Evolutionary conservation across 2,329 filamentous ascomycete genomes (phyloP).

Genomic region (Pezicula radicicola): DNA sequence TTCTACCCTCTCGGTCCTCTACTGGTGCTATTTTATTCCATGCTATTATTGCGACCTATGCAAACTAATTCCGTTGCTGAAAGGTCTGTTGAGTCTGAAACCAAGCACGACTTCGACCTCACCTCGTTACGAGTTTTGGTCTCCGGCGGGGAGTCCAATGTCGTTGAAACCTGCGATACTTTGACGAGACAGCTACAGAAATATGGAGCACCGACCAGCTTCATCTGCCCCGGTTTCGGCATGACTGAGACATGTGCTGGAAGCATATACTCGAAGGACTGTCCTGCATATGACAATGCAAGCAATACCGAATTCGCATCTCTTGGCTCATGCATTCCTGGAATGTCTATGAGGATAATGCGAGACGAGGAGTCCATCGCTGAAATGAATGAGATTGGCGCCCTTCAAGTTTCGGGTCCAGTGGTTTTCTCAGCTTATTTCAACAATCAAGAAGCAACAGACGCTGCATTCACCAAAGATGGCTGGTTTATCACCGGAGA

Average conservation of each 20-base stretch:
- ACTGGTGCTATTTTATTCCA: too few species aligned
- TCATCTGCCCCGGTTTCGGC: slow-evolving; percentile 41
- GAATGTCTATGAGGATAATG: slow-evolving; percentile 36
- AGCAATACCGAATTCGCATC: slow-evolving; percentile 29
- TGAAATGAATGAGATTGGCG: slow-evolving; percentile 28
- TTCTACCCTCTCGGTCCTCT: too few species aligned
- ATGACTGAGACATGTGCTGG: slow-evolving; percentile 54
- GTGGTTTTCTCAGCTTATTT: slow-evolving; percentile 56
- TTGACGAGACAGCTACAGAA: slow-evolving; percentile 25
- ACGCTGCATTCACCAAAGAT: slow-evolving; percentile 49
- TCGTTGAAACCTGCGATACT: slow-evolving; percentile 28
- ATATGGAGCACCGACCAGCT: slow-evolving; percentile 29
- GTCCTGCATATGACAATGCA: slow-evolving; percentile 36
- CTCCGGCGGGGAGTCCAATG: slow-evolving; percentile 46
- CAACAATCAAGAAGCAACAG: slow-evolving; percentile 45
- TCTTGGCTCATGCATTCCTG: slow-evolving; percentile 35
- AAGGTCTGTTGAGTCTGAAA: background rate
- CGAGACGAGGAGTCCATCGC: slow-evolving; percentile 6
- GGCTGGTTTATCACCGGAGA: slow-evolving; percentile 43
- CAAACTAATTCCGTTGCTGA: too few species aligned
- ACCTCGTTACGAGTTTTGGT: slow-evolving; percentile 28
- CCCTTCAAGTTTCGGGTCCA: slow-evolving; percentile 35
- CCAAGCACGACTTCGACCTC: slow-evolving; percentile 22
- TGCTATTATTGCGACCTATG: too few species aligned
- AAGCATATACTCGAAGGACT: slow-evolving; percentile 38